These are phyloP conservation scores for Yamadazyma trypodendri DNA, from an alignment of 1,139 yeast genomes.

Conservation along the genomic window DNA sequence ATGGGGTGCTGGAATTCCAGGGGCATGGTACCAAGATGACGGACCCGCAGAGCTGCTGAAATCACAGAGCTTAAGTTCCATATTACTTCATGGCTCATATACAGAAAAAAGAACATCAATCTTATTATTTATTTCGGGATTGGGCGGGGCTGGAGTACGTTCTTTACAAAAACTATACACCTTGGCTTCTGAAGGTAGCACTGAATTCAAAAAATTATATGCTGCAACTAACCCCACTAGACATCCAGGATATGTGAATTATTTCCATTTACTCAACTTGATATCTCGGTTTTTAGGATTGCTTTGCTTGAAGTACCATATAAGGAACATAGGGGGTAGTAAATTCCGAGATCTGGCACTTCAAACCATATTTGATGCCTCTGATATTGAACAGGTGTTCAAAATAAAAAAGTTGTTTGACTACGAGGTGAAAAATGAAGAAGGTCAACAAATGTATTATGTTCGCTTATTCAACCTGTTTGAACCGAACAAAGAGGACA, in stretches of 20 bases:
- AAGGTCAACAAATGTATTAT: not conserved
- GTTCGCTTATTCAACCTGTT: not conserved
- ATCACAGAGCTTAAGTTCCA: slow-evolving; percentile 24
- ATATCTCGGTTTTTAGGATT: slow-evolving; percentile 19
- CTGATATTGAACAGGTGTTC: slow-evolving; percentile 1
- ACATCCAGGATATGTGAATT: slow-evolving; percentile 21
- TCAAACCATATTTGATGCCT: slow-evolving; percentile 1
- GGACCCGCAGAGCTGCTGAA: slow-evolving; percentile 13
- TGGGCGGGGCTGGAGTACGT: slow-evolving; percentile 8
- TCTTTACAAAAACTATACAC: slow-evolving; percentile 5
- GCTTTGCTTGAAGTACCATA: slow-evolving; percentile 22
- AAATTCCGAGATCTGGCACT: slow-evolving; percentile 5
- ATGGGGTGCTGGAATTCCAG: not conserved
- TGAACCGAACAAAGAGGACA: not conserved
- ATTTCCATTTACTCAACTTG: slow-evolving; percentile 17
- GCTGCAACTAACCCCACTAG: slow-evolving; percentile 13
- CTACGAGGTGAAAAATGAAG: not conserved
- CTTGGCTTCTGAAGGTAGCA: slow-evolving; percentile 7
- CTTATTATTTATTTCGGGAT: slow-evolving; percentile 7
- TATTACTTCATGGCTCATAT: slow-evolving; percentile 31
- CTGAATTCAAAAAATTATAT: slow-evolving; percentile 16
- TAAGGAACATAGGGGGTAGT: slow-evolving; percentile 17
- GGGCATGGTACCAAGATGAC: slow-evolving; percentile 2
- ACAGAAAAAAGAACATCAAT: slow-evolving; percentile 27
- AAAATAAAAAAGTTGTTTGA: slow-evolving; percentile 5